Conservation (phyloP, 805 yeast species). For the Ogataea chonburiensis region DNA sequence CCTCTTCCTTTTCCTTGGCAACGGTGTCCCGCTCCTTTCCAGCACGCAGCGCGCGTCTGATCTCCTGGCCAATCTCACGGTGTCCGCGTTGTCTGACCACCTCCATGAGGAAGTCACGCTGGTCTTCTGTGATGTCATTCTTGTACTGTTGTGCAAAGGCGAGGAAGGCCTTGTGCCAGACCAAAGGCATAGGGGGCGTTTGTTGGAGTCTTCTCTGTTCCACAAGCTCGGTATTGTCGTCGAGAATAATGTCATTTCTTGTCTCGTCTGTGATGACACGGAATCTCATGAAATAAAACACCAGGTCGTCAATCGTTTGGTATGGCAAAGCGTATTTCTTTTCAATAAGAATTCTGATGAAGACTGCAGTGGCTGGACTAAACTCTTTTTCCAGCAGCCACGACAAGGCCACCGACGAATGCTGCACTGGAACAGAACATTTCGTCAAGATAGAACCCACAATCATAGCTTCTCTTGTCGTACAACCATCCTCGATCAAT, state of each 20-base stretch:
- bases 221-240: conserved; percentile 27
- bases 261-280: conserved; percentile 53
- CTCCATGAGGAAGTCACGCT: conserved; percentile 89
- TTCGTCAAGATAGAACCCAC: conserved; percentile 89
- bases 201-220: conserved; percentile 33
- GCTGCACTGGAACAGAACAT: conserved; percentile 90
- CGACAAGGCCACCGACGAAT: conserved; percentile 92
- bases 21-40: conserved; percentile 60
- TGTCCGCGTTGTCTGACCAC: conserved; percentile 90
- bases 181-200: conserved; percentile 76
- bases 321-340: conserved; percentile 96
- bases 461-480: conserved; percentile 91
- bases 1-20: conserved; percentile 21
- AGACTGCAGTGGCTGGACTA: conserved; percentile 84
- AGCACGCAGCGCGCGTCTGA: conserved; percentile 87
- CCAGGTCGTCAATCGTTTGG: conserved; percentile 92
- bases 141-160: conserved; percentile 95
- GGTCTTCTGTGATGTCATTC: conserved; percentile 98
- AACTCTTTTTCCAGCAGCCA: conserved; percentile 81
- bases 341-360: conserved; percentile 84
- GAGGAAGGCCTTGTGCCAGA: conserved; percentile 96
- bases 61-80: conserved; percentile 86
- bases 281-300: conserved; percentile 90
- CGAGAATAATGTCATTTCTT: conserved; percentile 24
- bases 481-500: conserved; percentile 81